Evolutionary conservation across 2,329 filamentous ascomycete species (phyloP).

Genomic region (Dactylellina cionopaga): DNA sequence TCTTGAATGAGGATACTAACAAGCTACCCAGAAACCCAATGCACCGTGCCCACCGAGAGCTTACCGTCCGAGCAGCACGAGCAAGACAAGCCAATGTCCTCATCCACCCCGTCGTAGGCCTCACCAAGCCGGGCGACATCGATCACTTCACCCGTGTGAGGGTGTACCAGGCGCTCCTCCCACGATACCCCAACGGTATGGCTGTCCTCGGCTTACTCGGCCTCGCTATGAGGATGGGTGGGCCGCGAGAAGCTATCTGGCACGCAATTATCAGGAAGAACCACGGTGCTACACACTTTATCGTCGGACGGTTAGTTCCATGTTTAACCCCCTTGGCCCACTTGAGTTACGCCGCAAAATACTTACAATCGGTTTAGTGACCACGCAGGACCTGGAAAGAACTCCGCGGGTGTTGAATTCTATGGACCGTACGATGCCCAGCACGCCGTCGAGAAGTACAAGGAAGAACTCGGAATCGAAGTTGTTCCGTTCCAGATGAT

Average conservation of each 20-base stretch:
- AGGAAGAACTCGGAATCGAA: conserved; percentile 94
- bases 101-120: conserved; percentile 96
- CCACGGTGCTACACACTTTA: conserved; percentile 98
- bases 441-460: conserved; percentile 94
- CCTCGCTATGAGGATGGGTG: conserved; percentile 98
- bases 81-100: conserved; percentile 97
- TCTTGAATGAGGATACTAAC: conserved; percentile 34
- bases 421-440: conserved; percentile 99
- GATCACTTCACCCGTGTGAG: conserved; percentile 99
- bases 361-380: too few relatives aligned
- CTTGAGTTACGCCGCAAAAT: too few relatives aligned
- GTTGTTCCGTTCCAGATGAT: conserved; percentile 99
- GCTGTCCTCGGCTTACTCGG: conserved; percentile 93
- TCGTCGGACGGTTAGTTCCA: conserved; percentile 76
- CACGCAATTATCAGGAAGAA: conserved; percentile 99
- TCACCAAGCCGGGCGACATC: conserved; percentile 99
- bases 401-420: conserved; percentile 95
- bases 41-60: conserved; percentile 97
- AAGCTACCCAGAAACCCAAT: conserved; percentile 80
- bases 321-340: too few relatives aligned
- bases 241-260: conserved; percentile 98
- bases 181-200: conserved; percentile 99
- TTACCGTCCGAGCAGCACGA: conserved; percentile 95
- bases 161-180: conserved; percentile 95
- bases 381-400: conserved; percentile 97